These are phyloP conservation scores for Cucurbita pepo DNA, from an alignment of 306 rosid species.

Conservation along the genomic window DNA sequence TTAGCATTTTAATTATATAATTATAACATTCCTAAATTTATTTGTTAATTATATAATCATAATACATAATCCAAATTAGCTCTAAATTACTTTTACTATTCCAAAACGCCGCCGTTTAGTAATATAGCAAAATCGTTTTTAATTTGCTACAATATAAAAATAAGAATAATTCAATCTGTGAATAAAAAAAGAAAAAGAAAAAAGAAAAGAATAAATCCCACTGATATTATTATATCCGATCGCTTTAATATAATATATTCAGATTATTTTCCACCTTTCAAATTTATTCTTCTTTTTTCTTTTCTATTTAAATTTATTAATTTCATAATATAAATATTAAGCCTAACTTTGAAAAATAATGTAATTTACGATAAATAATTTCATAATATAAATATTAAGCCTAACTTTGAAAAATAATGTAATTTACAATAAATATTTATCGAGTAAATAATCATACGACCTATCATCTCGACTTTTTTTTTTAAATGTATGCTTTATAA, in stretches of 20 bases:
- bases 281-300: background rate
- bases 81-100: background rate
- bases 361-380: no score
- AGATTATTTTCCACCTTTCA: background rate
- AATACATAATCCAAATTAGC: background rate
- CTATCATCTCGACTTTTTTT: no score
- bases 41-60: background rate
- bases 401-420: no score
- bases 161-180: background rate
- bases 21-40: background rate
- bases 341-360: no score
- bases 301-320: background rate
- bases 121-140: background rate
- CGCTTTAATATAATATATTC: background rate
- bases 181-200: background rate
- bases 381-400: no score
- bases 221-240: background rate
- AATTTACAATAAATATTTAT: no score
- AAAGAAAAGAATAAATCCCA: background rate
- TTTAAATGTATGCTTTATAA: no score
- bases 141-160: background rate
- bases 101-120: background rate
- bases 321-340: no score
- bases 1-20: background rate
- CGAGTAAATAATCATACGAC: no score